Base-by-base conservation (phyloP, 225 moss, liverwort and hornwort species). In the Sphagnum contortum region DNA sequence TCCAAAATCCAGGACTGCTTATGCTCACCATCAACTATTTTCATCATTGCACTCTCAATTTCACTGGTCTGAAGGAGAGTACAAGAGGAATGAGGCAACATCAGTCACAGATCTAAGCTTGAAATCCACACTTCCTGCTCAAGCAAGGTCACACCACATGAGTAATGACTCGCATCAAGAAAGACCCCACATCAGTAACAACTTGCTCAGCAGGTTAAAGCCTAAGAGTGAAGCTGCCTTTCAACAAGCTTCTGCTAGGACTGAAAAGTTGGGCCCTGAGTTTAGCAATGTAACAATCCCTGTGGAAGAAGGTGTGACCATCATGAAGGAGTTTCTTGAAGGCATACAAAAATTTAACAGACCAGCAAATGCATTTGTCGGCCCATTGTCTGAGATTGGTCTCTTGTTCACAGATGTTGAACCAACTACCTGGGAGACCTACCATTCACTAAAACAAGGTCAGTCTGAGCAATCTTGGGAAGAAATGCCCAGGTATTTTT, bases 291-390 rank as follows among this genome's bases (percentile, higher is more conserved):
- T 66, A 8, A 74, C 77, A 10, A 60, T 71, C 13, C 74, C 74
- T 3, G 71, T 68, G 64, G 81, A 77, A 69, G 81, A 71, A 4
- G 77, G 69, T 64, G 48, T 74, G 77, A 61, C 69, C 74, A 29
- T 29, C 29, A 29, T 29, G 29, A 29, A 5, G 57, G 67, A 50
- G 77, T 9, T 64, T 75, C 65, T 57, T 77, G 81, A 66, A 72
- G 77, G 70, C 81, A 29, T 29, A 29, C 29, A 29, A 29, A 29
- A 29, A 29, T 29, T 29, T 29, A 29, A 29, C 29, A 29, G 29
- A 29, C 29, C 29, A 29, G 29, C 29, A 29, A 29, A 29, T 29
- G 29, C 29, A 29, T 29, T 29, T 29, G 29, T 74, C 54, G 72
- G 69, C 64, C 80, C 80, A 4, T 68, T 70, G 13, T 59, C 52